Base-by-base conservation (phyloP, 2,329 filamentous ascomycete species). In the Pseudogymnoascus sp. region DNA sequence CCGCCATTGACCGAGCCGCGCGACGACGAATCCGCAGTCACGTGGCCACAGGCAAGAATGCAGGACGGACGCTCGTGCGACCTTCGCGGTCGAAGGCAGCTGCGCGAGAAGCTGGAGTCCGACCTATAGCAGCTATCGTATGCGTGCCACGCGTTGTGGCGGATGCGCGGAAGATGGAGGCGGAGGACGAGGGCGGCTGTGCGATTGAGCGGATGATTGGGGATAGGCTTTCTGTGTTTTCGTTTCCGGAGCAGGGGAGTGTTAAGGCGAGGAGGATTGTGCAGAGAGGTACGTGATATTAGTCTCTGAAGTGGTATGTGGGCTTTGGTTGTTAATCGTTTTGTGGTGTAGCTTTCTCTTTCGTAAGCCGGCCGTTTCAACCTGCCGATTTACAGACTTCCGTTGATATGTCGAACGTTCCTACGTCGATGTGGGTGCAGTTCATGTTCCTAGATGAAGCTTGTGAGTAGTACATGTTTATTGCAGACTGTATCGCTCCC, bases 371-470 rank as follows among this genome's bases (percentile, higher is more conserved):
- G 13, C 62, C 66, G 57, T 45, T 37, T 21, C 34, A 64, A n/a
- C 25, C 54, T 14, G 41, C 41, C 11, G 64, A 66, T 23, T 41
- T 67, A 11, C 23, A 36, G 25, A 41, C 64, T 51, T 62, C 39
- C 7, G 19, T 67, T 57, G 60, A 64, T 19, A 60, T 60, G 11
- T 37, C 64, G 16, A 37, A 28, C 14, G 13, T 28, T n/a, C 11
- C 34, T 39, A 60, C 37, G 13, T 61, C 63, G 23, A 67, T 70
- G 8, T 74, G 72, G 68, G 60, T 73, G 8, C 57, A 67, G 51
- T 70, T 69, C 63, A 68, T 71, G 36, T 71, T 74, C 36, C 21
- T 67, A 28, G 73, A 74, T 39, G 71, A 75, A 67, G 73, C 73
- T 21, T 75, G 73, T 75, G 64, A 62, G 71, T 67, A 39, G 6